Percentiles rank a stretch among this genome's conserved stretches.
Evolutionary conservation across 1,284 basidiomycete genomes (phyloP).

Genomic region (Cryptococcus hybrid): DNA sequence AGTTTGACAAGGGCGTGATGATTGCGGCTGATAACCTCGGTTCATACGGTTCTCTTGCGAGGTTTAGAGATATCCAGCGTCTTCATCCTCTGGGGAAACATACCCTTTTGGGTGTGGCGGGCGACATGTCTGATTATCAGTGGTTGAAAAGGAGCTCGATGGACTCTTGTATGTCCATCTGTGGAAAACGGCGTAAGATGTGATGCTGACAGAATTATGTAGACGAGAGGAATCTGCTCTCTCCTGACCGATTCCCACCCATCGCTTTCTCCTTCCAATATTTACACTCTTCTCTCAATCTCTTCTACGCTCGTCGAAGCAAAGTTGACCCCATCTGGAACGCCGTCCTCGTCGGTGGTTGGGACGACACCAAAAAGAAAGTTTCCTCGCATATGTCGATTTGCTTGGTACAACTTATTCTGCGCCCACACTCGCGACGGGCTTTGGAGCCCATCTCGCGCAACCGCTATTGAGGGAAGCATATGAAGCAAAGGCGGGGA

Average conservation of each 20-base stretch:
- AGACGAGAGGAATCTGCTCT: constrained; percentile 63
- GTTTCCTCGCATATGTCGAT: constrained; percentile 93
- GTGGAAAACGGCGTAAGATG: too few relatives aligned
- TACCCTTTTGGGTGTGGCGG: constrained; percentile 87
- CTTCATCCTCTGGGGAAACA: constrained; percentile 75
- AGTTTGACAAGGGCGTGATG: constrained; percentile 97
- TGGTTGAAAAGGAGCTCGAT: constrained; percentile 70
- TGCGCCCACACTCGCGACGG: constrained; percentile 92
- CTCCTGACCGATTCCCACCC: constrained; percentile 70
- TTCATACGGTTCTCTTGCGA: constrained; percentile 94
- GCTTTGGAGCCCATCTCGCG: constrained; percentile 93
- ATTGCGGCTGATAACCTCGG: constrained; percentile 99
- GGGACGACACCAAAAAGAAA: constrained; percentile 69
- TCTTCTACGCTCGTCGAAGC: constrained; percentile 86
- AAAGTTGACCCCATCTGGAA: constrained; percentile 98
- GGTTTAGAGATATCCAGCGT: constrained; percentile 93
- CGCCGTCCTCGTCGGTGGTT: constrained; percentile 87
- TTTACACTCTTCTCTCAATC: constrained; percentile 88
- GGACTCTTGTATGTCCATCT: constrained; percentile 36
- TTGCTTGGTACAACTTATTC: constrained; percentile 95
- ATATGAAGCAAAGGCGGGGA: constrained; percentile 51
- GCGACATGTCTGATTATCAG: constrained; percentile 98
- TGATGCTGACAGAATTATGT: not conserved
- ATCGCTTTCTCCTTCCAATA: constrained; percentile 77
- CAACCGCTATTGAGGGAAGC: constrained; percentile 88